Percentiles rank a stretch among this genome's conserved stretches.
Conservation (phyloP, 148 eudicot species). For the Limonium bicolor region DNA sequence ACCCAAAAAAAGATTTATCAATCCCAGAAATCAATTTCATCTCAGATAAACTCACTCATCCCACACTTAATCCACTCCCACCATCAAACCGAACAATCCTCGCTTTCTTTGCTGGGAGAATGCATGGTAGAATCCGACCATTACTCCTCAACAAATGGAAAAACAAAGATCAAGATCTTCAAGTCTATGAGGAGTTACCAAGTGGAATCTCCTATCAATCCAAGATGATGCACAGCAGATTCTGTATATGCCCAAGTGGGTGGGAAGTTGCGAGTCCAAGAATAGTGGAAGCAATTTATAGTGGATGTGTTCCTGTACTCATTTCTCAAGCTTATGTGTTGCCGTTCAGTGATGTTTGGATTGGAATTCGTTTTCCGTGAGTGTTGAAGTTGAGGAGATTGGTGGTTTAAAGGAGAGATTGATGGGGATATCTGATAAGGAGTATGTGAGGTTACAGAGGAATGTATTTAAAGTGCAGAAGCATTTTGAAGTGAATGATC, state of each 20-base stretch:
- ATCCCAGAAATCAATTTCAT: conserved; percentile 66
- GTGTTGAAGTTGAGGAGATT: conserved; percentile 37
- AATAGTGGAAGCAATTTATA: conserved; percentile 68
- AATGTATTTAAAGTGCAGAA: conserved; percentile 46
- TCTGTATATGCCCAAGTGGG: conserved; percentile 80
- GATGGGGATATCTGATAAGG: conserved; percentile 25
- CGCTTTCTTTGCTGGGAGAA: conserved; percentile 58
- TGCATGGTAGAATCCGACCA: conserved; percentile 48
- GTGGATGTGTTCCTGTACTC: conserved; percentile 70
- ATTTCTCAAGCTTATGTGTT: conserved; percentile 48
- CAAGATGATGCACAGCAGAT: conserved; percentile 60
- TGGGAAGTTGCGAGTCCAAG: conserved; percentile 85
- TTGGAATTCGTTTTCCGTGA: conserved; percentile 55
- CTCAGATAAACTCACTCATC: conserved; percentile 6
- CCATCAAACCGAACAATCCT: conserved; percentile 34
- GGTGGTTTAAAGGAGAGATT: conserved; percentile 50
- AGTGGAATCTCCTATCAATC: conserved; percentile 22
- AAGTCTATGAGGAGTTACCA: conserved; percentile 32
- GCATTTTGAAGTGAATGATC: conserved; percentile 64
- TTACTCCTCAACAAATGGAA: conserved; percentile 45
- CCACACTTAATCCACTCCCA: conserved; percentile 12
- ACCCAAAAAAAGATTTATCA: conserved; percentile 61
- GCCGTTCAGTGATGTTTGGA: conserved; percentile 79
- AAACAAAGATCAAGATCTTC: conserved; percentile 35
- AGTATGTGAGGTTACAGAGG: conserved; percentile 29